Base-by-base conservation (phyloP, 768 basidiomycete genomes). In the Podaxis sp. region DNA sequence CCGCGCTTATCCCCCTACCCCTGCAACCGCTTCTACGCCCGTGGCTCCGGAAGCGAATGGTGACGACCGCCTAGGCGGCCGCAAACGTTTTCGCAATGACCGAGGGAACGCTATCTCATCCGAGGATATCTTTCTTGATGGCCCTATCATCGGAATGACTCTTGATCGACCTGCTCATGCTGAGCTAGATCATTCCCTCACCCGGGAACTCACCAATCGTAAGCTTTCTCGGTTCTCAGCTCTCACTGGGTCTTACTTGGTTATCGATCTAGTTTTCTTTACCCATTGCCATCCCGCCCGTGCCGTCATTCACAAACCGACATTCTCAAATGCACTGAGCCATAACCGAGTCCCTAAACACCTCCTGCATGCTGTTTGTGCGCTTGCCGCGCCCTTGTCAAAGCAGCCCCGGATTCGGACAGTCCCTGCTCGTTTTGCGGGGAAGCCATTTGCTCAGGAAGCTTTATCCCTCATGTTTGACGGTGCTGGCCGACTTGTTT, bases 271-370 rank as follows among this genome's bases (percentile, higher is more conserved):
- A 92, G 90, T 92, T 9, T 92, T 92, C 72, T 92, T 93, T 70
- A 81, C 91, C 25, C 89, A 89, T 70, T 88, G 87, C 65, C 89
- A 92, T 68, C 91, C 91, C 23, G 84, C 86, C 62, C 83, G 88
- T 38, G 80, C 86, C 65, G 79, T 92, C 62, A 82, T 93, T 50
- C 91, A 93, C 72, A 89, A 89, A 55, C 87, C 91, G 21, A 85
- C 87, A 6, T 93, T 93, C 66, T 78, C 86, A 23, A 78, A 84
- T 1, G 78, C 82, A 35, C 81, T 93, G 6, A 82, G 82, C 59
- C 83, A 84, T 62, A 85, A 86, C 64, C 79, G 81, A 59, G 81
- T 93, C 35, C 91, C 91, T 42, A 72, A 77, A 35, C 82, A 90
- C 68, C 83, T 93, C 27, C 76, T 93, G 16, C 81, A 88, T 50